Evolutionary conservation across 2,329 filamentous ascomycete species (phyloP).

Genomic region (Chrysoporthe deuterocubensis): DNA sequence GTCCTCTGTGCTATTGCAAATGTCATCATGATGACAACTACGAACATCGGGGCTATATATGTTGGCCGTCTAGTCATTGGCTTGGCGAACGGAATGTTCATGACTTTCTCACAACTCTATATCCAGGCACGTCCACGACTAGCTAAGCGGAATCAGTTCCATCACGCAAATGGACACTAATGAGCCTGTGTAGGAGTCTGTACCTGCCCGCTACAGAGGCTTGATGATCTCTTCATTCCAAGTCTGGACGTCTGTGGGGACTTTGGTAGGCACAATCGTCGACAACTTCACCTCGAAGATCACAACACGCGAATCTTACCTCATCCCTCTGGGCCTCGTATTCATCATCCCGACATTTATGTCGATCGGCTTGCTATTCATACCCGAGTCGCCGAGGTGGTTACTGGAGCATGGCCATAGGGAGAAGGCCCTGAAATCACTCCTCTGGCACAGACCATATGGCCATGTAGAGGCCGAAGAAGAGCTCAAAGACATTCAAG

Average conservation of each 20-base stretch:
- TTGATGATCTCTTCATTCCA: slow-evolving; percentile 49
- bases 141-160: too few species aligned
- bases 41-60: slow-evolving; percentile 57
- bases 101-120: slow-evolving; percentile 53
- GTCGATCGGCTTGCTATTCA: slow-evolving; percentile 42
- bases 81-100: slow-evolving; percentile 60
- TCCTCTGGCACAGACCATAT: slow-evolving; percentile 39
- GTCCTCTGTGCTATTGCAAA: slow-evolving; percentile 55
- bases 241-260: slow-evolving; percentile 47
- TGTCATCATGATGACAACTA: slow-evolving; percentile 62
- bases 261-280: slow-evolving; percentile 52
- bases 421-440: slow-evolving; percentile 38
- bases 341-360: slow-evolving; percentile 44
- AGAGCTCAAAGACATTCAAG: slow-evolving; percentile 44
- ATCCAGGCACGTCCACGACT: slow-evolving; percentile 33
- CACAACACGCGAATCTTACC: slow-evolving; percentile 42
- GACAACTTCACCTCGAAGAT: slow-evolving; percentile 52
- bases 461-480: slow-evolving; percentile 36
- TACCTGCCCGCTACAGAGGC: slow-evolving; percentile 49
- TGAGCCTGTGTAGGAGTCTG: slow-evolving; percentile 23
- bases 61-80: slow-evolving; percentile 59
- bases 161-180: neutral
- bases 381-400: slow-evolving; percentile 48
- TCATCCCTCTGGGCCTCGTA: slow-evolving; percentile 47
- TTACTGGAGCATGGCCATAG: slow-evolving; percentile 41